Evolutionary conservation across 352 stramenopile species (phyloP).

Genomic region (Pythium pyrilobum): DNA sequence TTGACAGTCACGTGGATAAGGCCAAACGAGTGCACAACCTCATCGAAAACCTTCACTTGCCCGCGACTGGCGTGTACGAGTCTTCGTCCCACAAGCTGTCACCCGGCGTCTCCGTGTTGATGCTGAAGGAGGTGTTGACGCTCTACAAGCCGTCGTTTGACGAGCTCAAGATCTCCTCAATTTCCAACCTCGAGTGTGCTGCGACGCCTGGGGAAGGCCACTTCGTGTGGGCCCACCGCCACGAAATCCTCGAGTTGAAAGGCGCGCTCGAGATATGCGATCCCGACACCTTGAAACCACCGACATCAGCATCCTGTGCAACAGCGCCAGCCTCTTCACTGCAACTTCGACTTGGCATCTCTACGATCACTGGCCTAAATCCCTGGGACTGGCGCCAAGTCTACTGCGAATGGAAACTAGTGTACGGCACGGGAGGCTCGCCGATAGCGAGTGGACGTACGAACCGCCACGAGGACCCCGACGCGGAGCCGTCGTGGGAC

Average conservation of each 20-base stretch:
- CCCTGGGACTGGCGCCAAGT: conserved; percentile 7
- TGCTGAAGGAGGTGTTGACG: conserved; percentile 8
- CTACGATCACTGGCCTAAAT: background rate
- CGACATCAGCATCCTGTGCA: background rate
- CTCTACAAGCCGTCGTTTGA: conserved; percentile 4
- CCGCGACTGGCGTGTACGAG: background rate
- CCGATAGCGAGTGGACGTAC: background rate
- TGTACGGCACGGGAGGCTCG: background rate
- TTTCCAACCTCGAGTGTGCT: conserved; percentile 12
- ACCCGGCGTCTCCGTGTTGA: background rate
- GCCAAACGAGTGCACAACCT: conserved; percentile 10
- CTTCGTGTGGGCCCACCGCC: conserved; percentile 10
- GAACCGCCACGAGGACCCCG: background rate
- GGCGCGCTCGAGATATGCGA: conserved; percentile 7
- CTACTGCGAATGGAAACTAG: conserved; percentile 8
- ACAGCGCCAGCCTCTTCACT: background rate
- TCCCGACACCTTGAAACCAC: background rate
- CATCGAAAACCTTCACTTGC: conserved; percentile 5
- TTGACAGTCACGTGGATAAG: background rate
- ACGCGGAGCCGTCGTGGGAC: background rate
- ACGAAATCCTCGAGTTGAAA: conserved; percentile 10
- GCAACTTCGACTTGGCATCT: background rate
- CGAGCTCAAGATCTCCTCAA: conserved; percentile 4
- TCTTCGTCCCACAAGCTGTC: background rate
- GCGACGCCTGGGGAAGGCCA: conserved; percentile 3